Percentiles rank a stretch among this genome's conserved stretches.
phyloP scores from a whole-genome alignment of 805 yeast species.

The Ogataea corticis region DNA sequence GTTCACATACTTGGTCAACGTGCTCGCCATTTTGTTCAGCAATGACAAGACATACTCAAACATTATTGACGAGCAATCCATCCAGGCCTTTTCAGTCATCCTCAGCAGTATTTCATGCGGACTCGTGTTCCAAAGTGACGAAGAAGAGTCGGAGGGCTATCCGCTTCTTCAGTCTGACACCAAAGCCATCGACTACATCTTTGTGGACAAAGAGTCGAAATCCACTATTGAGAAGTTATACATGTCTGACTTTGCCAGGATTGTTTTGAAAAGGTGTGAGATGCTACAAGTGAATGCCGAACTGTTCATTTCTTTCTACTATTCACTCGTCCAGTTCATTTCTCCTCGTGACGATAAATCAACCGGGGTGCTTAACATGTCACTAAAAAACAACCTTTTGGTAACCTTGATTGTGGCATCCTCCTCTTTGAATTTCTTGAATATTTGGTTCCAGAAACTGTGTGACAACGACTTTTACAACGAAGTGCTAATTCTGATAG shows the following conservation, averaged over 20 bases:
- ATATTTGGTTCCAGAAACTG: constrained; percentile 21
- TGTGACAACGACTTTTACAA: constrained; percentile 22
- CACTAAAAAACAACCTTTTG: constrained; percentile 21
- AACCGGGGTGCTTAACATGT: constrained; percentile 11
- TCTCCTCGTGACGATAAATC: constrained; percentile 11
- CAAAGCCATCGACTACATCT: neutral
- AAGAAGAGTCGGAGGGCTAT: constrained; percentile 1
- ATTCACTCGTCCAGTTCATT: constrained; percentile 22
- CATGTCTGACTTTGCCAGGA: constrained; percentile 17
- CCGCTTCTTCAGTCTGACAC: neutral
- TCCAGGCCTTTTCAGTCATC: constrained; percentile 20
- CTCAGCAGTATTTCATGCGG: constrained; percentile 18
- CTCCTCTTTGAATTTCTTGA: constrained; percentile 20
- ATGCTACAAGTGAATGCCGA: constrained; percentile 11
- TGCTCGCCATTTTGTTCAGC: constrained; percentile 13
- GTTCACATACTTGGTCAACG: constrained; percentile 16
- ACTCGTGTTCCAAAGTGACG: constrained; percentile 15
- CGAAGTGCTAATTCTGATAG: constrained; percentile 18
- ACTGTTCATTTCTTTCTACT: constrained; percentile 18
- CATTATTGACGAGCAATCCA: constrained; percentile 8
- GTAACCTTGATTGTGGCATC: constrained; percentile 29
- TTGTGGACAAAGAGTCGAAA: constrained; percentile 4
- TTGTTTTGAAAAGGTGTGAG: constrained; percentile 9
- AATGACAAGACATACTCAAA: constrained; percentile 4
- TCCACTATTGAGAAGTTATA: constrained; percentile 15